phyloP scores from a whole-genome alignment of 169 alveolate species.

The Plasmodium sp. region DNA sequence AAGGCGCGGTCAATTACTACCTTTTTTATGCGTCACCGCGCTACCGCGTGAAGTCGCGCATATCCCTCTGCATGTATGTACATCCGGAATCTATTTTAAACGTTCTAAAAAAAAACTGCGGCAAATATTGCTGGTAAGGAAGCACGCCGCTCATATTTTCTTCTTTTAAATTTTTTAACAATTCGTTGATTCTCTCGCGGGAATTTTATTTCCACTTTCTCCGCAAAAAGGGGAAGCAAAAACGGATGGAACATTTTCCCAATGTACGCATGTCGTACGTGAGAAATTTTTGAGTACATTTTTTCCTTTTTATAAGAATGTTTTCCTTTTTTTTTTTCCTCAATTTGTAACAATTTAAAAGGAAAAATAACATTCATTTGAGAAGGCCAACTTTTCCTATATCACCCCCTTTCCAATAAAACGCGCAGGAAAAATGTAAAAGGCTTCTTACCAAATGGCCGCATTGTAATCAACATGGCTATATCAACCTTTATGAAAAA shows the following conservation, averaged over 20 bases:
- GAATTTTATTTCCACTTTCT: not conserved
- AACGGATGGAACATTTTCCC: not conserved
- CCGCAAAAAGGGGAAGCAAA: not conserved
- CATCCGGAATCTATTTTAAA: not conserved
- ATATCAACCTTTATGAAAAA: not conserved
- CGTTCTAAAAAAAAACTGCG: not conserved
- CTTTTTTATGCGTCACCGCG: not conserved
- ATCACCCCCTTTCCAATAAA: not conserved
- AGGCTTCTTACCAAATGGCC: not conserved
- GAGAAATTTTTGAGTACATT: not conserved
- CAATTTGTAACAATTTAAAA: not conserved
- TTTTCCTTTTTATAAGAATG: not conserved
- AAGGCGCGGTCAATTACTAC: not conserved
- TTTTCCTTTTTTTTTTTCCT: not conserved
- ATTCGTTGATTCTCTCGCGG: not conserved
- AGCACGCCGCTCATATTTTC: not conserved
- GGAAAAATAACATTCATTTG: not conserved
- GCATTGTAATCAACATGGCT: not conserved
- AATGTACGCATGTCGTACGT: not conserved
- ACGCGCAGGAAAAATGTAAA: not conserved
- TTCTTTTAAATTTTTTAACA: not conserved
- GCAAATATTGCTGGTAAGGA: not conserved
- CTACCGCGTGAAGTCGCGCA: not conserved
- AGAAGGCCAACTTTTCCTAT: not conserved
- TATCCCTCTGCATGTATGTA: not conserved